phyloP scores from a whole-genome alignment of 371 early-diverging fungal genomes.

The Circinella minor region DNA sequence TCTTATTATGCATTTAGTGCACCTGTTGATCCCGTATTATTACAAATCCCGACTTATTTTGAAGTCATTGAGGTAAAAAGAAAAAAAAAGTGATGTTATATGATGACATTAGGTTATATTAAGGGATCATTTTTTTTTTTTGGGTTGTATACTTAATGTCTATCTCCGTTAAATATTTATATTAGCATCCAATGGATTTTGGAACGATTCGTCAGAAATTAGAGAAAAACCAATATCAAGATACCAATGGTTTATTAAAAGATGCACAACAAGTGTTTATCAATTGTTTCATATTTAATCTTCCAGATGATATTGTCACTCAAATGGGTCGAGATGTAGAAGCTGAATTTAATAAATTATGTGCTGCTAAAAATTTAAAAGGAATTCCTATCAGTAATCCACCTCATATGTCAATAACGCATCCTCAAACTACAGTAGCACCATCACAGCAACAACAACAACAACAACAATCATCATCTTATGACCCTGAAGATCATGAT shows the following conservation, averaged over 20 bases:
- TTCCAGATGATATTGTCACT: slow-evolving; percentile 75
- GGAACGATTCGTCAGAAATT: slow-evolving; percentile 36
- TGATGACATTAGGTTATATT: too few relatives aligned
- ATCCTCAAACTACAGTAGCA: not conserved
- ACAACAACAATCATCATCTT: not conserved
- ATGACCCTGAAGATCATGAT: not conserved
- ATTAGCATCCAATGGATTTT: slow-evolving; percentile 40
- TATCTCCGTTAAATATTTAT: slow-evolving; percentile 61
- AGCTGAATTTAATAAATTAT: slow-evolving; percentile 60
- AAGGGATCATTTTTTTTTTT: not conserved
- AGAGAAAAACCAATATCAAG: slow-evolving; percentile 28
- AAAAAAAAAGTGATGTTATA: too few relatives aligned
- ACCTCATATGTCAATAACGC: not conserved
- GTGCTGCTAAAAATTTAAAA: slow-evolving; percentile 36
- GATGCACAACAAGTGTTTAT: slow-evolving; percentile 56
- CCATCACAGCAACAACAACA: too few relatives aligned
- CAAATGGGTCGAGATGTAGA: slow-evolving; percentile 64
- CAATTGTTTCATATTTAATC: slow-evolving; percentile 89
- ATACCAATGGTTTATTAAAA: slow-evolving; percentile 21
- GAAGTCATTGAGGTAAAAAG: slow-evolving; percentile 72
- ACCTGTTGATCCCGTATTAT: slow-evolving; percentile 26
- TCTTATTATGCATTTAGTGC: slow-evolving; percentile 33
- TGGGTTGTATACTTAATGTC: not conserved
- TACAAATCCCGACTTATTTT: slow-evolving; percentile 39
- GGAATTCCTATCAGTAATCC: slow-evolving; percentile 9